Base-by-base conservation (phyloP, 108 stramenopile species). In the Cyclostephanos tholiformis region DNA sequence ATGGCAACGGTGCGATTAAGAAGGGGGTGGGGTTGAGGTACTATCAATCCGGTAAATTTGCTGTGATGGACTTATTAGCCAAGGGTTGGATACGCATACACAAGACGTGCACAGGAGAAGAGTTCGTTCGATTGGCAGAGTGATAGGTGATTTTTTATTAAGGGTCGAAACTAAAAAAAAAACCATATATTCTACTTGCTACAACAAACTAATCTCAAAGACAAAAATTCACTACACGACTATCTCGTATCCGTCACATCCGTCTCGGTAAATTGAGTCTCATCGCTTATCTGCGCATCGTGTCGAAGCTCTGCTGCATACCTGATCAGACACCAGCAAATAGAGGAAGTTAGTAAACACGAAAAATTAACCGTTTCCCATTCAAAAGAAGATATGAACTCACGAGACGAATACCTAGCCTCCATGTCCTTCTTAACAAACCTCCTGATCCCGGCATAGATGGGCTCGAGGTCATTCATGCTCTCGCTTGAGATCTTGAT, bases 401-500 rank as follows among this genome's bases (percentile, higher is more conserved):
- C n/a, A n/a, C 36, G 36, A 22, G 35, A 43, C 9, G 11, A 22
- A 44, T 62, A 62, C 61, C 61, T 36, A 13, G 1, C 11, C 61
- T 69, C 61, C 62, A 36, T 56, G n/a, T 72, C 71, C 38, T 69
- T 71, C 57, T 70, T 51, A 3, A 79, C 23, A 44, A 69, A 79
- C 22, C 44, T 49, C 67, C 58, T 27, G 6, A 72, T 38, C 11
- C 46, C 75, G 0, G 53, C 26, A 17, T 77, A 77, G 4, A 82
- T 63, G 22, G 80, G 75, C 27, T 76, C 65, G 36, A 82, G 53
- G 9, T 66, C 76, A 4, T 76, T 71, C 20, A 55, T 13, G 39
- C 56, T 61, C 30, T 16, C 7, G 30, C 41, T 25, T 0, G 80
- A 76, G 32, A 82, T 82, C 39, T 82, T 82, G 70, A 82, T 77